Percentiles rank a stretch among this genome's conserved stretches.
Evolutionary conservation across 768 basidiomycete species (phyloP).

Genomic region (Calocera viscosa): DNA sequence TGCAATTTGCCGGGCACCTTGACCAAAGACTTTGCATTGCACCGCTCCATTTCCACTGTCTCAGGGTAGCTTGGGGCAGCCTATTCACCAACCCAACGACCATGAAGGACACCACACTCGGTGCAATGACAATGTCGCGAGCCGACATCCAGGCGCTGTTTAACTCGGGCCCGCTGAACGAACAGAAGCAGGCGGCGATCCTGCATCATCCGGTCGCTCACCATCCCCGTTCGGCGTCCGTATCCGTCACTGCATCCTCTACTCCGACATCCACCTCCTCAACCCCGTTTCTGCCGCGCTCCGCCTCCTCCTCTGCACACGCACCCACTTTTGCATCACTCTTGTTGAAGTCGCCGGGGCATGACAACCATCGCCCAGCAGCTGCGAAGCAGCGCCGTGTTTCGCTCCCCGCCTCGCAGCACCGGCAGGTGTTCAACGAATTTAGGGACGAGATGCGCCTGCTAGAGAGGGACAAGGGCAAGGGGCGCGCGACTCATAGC

Average conservation of each 20-base stretch:
- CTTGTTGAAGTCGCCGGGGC: conserved; percentile 7
- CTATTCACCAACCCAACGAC: not conserved
- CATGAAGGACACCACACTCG: not conserved
- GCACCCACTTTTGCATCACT: not conserved
- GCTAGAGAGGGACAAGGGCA: not conserved
- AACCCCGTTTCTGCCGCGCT: not conserved
- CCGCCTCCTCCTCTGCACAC: not conserved
- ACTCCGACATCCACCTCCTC: not conserved
- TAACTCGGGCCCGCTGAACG: conserved; percentile 7
- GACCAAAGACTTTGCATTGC: too few relatives aligned
- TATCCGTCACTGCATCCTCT: not conserved
- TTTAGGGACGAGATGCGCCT: conserved; percentile 5
- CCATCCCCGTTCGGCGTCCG: not conserved
- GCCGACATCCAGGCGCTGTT: conserved; percentile 13
- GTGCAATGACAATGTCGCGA: conserved; percentile 10
- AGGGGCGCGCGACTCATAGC: not conserved
- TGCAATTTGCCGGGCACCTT: too few relatives aligned
- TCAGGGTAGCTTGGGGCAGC: not conserved
- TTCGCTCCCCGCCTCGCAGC: conserved; percentile 11
- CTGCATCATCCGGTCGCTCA: not conserved
- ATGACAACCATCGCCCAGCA: conserved; percentile 5
- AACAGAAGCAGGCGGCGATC: not conserved
- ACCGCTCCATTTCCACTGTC: not conserved
- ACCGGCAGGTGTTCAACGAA: not conserved
- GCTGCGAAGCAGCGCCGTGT: conserved; percentile 14